These are phyloP conservation scores for Entomophthora muscae DNA, from an alignment of 371 early-diverging fungal species.

Conservation along the genomic window DNA sequence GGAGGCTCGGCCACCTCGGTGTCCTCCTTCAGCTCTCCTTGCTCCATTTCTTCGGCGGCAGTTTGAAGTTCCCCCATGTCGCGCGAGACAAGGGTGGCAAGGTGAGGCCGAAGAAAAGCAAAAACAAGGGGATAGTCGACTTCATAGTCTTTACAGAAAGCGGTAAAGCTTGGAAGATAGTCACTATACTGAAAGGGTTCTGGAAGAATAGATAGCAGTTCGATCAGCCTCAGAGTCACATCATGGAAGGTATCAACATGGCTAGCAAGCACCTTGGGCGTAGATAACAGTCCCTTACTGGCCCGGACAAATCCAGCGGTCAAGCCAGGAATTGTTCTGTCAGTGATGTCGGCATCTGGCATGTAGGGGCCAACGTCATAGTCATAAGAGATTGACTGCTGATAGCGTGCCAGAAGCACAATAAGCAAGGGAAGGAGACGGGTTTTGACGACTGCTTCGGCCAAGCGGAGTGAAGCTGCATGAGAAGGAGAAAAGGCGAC, in stretches of 20 bases:
- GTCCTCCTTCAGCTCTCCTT: background rate
- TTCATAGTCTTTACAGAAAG: background rate
- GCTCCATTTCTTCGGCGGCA: slow-evolving; percentile 4
- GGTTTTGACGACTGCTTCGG: slow-evolving; percentile 32
- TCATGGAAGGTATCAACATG: background rate
- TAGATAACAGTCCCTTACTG: background rate
- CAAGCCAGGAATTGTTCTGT: background rate
- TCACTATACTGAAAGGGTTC: background rate
- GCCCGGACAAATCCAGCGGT: background rate
- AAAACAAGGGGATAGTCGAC: background rate
- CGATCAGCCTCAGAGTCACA: background rate
- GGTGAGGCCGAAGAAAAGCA: background rate
- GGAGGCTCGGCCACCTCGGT: background rate
- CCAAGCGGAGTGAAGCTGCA: slow-evolving; percentile 23
- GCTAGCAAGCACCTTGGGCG: background rate
- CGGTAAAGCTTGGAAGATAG: background rate
- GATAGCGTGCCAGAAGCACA: background rate
- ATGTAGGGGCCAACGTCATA: background rate
- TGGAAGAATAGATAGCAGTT: background rate
- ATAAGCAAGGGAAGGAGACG: slow-evolving; percentile 10
- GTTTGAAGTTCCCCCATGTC: background rate
- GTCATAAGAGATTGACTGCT: background rate
- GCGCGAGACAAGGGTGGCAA: background rate
- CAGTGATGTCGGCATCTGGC: background rate
- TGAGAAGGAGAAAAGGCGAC: slow-evolving; percentile 31